Conservation (phyloP, 2,329 filamentous ascomycete genomes). For the Fusarium transvaalense region DNA sequence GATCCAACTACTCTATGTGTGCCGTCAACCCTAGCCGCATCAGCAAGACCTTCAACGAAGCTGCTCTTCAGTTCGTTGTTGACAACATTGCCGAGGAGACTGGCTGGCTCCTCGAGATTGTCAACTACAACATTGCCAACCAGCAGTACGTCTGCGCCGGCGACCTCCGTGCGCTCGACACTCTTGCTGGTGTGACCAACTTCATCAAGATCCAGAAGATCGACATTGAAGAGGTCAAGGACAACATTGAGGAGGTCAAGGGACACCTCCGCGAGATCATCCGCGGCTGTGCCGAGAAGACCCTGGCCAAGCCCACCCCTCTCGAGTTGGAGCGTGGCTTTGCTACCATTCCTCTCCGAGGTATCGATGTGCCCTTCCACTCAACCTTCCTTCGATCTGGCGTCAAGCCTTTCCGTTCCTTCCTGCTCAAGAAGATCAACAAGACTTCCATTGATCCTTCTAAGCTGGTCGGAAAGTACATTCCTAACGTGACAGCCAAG, state of each 20-base stretch:
- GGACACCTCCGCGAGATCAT: conserved; percentile 92
- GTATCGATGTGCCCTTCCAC: conserved; percentile 99
- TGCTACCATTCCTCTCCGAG: conserved; percentile 94
- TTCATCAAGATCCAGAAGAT: conserved; percentile 97
- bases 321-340: conserved; percentile 94
- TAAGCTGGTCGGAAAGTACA: conserved; percentile 98
- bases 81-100: conserved; percentile 95
- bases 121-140: conserved; percentile 91
- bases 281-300: conserved; percentile 86
- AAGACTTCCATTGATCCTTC: conserved; percentile 98
- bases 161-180: conserved; percentile 78
- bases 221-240: conserved; percentile 93
- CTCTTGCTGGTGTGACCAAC: conserved; percentile 85
- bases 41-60: conserved; percentile 98
- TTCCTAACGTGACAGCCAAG: conserved; percentile 96
- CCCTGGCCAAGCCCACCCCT: conserved; percentile 87
- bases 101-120: conserved; percentile 96
- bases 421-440: conserved; percentile 99
- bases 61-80: conserved; percentile 95
- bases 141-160: conserved; percentile 81
- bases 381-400: conserved; percentile 97
- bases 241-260: conserved; percentile 92
- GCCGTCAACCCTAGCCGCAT: conserved; percentile 98
- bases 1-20: conserved; percentile 99
- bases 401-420: conserved; percentile 98